Conservation (phyloP, 768 basidiomycete species). For the Favolaschia claudopus region DNA sequence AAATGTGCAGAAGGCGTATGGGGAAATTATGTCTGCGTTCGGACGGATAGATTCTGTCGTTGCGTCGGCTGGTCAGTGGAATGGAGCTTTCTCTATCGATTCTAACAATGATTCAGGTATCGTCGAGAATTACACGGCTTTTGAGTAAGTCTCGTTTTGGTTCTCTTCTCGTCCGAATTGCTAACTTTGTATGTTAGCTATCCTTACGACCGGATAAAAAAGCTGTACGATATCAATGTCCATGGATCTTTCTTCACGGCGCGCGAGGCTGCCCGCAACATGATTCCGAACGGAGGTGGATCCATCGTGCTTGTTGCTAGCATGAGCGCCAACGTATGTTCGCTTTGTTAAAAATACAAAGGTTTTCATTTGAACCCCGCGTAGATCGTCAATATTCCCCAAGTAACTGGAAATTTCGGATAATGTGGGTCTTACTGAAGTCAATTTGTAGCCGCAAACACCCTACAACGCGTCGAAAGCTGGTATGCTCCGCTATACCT, state of each 20-base stretch:
- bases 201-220: constrained; percentile 84
- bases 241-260: constrained; percentile 97
- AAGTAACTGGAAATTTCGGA: constrained; percentile 43
- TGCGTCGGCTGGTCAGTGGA: constrained; percentile 80
- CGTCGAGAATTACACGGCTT: constrained; percentile 86
- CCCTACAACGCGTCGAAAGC: constrained; percentile 98
- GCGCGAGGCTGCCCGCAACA: constrained; percentile 89
- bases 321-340: constrained; percentile 87
- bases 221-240: constrained; percentile 91
- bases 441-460: constrained; percentile 71
- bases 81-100: constrained; percentile 16
- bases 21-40: constrained; percentile 64
- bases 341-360: neutral
- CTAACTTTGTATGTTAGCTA: constrained; percentile 56
- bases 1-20: constrained; percentile 78
- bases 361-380: constrained; percentile 1
- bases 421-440: neutral
- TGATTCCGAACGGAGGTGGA: constrained; percentile 84
- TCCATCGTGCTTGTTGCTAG: constrained; percentile 88
- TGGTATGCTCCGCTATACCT: constrained; percentile 48
- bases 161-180: neutral
- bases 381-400: constrained; percentile 89
- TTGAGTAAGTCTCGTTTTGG: constrained; percentile 65
- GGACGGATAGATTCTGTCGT: constrained; percentile 85
- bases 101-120: constrained; percentile 58